These are phyloP conservation scores for Populus simonii DNA, from an alignment of 345 rosid genomes.

Conservation along the genomic window DNA sequence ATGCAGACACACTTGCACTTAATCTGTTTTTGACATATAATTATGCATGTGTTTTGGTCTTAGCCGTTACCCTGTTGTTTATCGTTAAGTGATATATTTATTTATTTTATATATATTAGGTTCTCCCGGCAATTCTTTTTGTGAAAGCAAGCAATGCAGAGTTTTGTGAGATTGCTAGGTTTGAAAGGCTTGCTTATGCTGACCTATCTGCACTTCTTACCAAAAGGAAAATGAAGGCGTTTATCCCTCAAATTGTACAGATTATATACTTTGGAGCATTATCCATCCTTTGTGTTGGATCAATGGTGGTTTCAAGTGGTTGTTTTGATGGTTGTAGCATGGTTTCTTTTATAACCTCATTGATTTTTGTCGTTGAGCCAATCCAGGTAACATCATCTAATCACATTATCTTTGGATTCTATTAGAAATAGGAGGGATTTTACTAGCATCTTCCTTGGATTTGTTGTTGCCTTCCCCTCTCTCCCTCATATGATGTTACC, in stretches of 20 bases:
- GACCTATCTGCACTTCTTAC: constrained; percentile 55
- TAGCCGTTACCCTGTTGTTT: background rate
- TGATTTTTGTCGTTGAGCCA: constrained; percentile 83
- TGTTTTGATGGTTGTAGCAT: constrained; percentile 56
- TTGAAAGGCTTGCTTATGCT: constrained; percentile 62
- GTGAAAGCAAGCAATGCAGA: constrained; percentile 94
- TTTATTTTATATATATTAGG: constrained; percentile 34
- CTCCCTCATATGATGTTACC: too few species aligned
- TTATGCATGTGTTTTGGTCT: background rate
- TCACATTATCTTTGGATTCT: background rate
- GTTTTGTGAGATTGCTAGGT: constrained; percentile 64
- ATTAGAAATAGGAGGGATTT: background rate
- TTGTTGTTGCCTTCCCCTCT: background rate
- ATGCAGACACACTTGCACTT: background rate
- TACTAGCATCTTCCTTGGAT: background rate
- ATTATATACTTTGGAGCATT: constrained; percentile 68
- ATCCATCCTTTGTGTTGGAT: constrained; percentile 61
- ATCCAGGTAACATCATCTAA: constrained; percentile 58
- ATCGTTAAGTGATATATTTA: background rate
- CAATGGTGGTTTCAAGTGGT: constrained; percentile 63
- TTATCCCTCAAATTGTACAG: constrained; percentile 80
- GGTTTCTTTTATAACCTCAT: constrained; percentile 76
- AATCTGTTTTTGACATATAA: background rate
- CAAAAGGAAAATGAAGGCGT: constrained; percentile 91
- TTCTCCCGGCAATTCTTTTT: constrained; percentile 79